Evolutionary conservation across 441 rosid species (phyloP).

Genomic region (Sinapis alba): DNA sequence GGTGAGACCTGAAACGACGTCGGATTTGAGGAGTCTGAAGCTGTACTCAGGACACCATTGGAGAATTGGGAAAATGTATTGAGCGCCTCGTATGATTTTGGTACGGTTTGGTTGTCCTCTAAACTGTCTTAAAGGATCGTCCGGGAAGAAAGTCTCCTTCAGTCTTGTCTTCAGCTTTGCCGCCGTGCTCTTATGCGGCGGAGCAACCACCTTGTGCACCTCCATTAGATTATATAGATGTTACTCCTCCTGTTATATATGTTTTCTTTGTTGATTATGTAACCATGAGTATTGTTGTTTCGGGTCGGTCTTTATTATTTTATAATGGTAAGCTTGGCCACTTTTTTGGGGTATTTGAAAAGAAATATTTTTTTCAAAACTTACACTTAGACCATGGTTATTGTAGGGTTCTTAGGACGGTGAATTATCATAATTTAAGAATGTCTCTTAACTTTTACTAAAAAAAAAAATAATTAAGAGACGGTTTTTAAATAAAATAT

Average conservation of each 20-base stretch:
- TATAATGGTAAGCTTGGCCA: constrained; percentile 27
- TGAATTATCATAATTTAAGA: too few species aligned
- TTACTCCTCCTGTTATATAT: constrained; percentile 3
- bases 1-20: constrained; percentile 84
- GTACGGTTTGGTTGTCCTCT: constrained; percentile 59
- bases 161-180: constrained; percentile 59
- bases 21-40: constrained; percentile 76
- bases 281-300: constrained; percentile 21
- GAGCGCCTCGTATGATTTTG: constrained; percentile 65
- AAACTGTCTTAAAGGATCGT: constrained; percentile 91
- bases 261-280: constrained; percentile 27
- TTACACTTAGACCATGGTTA: too few species aligned
- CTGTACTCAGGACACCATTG: constrained; percentile 84
- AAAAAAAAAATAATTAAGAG: too few species aligned
- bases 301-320: constrained; percentile 33
- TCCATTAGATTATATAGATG: constrained; percentile 49
- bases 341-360: neutral
- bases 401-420: too few species aligned
- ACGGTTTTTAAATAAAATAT: too few species aligned
- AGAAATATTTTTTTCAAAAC: neutral
- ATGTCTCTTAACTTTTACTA: too few species aligned
- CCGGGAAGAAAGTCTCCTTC: constrained; percentile 90
- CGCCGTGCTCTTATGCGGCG: constrained; percentile 64
- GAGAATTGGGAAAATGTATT: constrained; percentile 80
- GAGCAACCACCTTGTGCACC: constrained; percentile 68